Percentiles rank a stretch among this genome's conserved stretches.
These are phyloP conservation scores for Hypoxylon cercidicola DNA, from an alignment of 495 filamentous ascomycete species.

Conservation along the genomic window DNA sequence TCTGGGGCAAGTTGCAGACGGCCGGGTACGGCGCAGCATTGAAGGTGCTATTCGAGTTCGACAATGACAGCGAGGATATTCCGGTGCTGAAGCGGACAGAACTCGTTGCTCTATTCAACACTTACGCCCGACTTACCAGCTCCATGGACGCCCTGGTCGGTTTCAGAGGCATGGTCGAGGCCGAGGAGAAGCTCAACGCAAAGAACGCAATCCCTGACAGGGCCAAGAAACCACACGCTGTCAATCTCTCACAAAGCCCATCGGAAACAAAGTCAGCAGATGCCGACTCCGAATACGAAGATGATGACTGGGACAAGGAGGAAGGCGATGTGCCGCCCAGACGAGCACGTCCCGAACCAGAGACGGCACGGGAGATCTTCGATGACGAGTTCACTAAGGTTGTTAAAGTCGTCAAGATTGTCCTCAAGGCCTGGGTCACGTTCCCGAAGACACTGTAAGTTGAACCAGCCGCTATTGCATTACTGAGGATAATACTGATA, in stretches of 20 bases:
- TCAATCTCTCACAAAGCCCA: conserved; percentile 46
- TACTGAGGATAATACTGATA: conserved; percentile 30
- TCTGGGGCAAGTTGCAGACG: conserved; percentile 98
- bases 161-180: conserved; percentile 77
- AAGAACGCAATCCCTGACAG: conserved; percentile 53
- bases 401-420: conserved; percentile 67
- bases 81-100: conserved; percentile 87
- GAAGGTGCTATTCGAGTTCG: conserved; percentile 96
- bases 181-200: conserved; percentile 52
- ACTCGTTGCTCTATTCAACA: conserved; percentile 93
- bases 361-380: conserved; percentile 67
- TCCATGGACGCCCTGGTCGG: conserved; percentile 77
- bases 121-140: conserved; percentile 83
- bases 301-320: conserved; percentile 44
- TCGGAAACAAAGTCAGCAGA: conserved; percentile 21
- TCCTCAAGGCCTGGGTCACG: conserved; percentile 74
- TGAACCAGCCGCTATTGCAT: neutral
- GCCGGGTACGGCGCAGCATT: conserved; percentile 94
- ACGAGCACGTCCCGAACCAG: conserved; percentile 37
- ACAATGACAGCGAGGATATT: conserved; percentile 74
- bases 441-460: conserved; percentile 80
- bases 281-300: conserved; percentile 26
- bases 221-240: conserved; percentile 57
- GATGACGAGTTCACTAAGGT: conserved; percentile 70
- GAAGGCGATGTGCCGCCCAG: conserved; percentile 51